Base-by-base conservation (phyloP, 495 filamentous ascomycete genomes). In the Penicillium samsonianum region DNA sequence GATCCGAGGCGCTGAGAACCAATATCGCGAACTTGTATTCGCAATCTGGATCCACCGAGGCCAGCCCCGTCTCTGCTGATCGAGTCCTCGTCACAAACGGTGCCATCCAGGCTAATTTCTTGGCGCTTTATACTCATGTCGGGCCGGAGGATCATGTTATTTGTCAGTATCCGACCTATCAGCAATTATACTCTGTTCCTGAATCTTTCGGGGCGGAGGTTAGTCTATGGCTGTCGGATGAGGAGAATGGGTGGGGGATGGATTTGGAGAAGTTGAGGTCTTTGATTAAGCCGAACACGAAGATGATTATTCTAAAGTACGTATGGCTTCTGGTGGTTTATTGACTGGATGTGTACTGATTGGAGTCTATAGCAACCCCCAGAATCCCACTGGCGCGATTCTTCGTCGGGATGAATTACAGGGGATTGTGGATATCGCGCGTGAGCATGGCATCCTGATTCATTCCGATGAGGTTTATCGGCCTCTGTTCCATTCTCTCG, bases 141-240 rank as follows among this genome's bases (percentile, higher is more conserved):
- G 85, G 85, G 2, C 86, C 87, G 0, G 90, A 88, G 1, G 90
- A 95, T 55, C 92, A 96, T 76, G 89, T 95, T 26, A 84, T 96
- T 35, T 94, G 90, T 60, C 88, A 95, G 46, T 88, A 91, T 65
- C 92, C 92, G 2, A 93, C 91, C 11, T 96, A 96, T 66, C 89
- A 93, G 66, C 91, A 95, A 65, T 78, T 96, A 1, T 95, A 93
- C 63, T 74, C 82, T 16, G 82, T 95, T 5, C 89, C 92, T 0
- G 79, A 78, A 57, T 88, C 85, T 30, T 73, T 96, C 2, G 92
- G 91, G 0, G 91, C 91, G 1, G 84, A 90, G 56, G 89, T 96
- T 4, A 84, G 84, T 48, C 67, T 91, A 20, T 96, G 91, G 92
- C 82, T 82, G 67, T 76, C 91, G 17, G 80, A 79, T 53, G 77